Evolutionary conservation across 75 land plant species (phyloP), one percentile per base, ranked within the genome.

Genomic region (Picea sitchensis): DNA sequence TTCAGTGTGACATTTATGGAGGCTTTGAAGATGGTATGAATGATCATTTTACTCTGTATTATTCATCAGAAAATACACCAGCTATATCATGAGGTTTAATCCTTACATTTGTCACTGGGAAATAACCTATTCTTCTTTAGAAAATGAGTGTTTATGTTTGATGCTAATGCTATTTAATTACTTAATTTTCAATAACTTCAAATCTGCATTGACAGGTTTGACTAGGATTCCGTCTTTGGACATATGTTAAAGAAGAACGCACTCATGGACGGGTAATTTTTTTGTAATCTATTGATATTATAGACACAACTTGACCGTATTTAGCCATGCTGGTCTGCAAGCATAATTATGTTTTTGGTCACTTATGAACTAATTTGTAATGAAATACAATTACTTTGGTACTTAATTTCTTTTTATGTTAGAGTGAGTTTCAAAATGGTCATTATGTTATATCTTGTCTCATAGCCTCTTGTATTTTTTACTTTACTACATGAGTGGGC

Each of bases 181-280:
- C 38, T 26, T 26, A 26, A 26, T 26, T 26, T 26, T 26, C 26
- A 26, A 26, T 26, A 26, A 26, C 26, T 80, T 41, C 11, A 20
- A 77, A n/a, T 36, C 51, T 71, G 13, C 9, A 71, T 71, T 71
- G 12, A 60, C 82, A 97, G 99, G 65, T 95, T 65, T 76, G 87
- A 41, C 93, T 97, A 69, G 99, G 99, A 36, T 20, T 95, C 80
- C 95, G 98, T 21, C 81, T 97, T 64, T 97, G 95, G 98, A 84
- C 91, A 32, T 97, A 95, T 85, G 91, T 95, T 64, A 78, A 94
- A 73, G 95, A 94, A 80, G 99, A 97, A 84, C 92, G 94, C 14
- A 91, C 99, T 76, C 91, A 97, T 60, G 99, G 99, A 78, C 86
- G 99, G 92, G 99, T 97, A 95, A 89, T 15, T 81, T 67, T n/a